These are phyloP conservation scores for Rhizomucor miehei DNA, from an alignment of 371 early-diverging fungal genomes.

Conservation along the genomic window DNA sequence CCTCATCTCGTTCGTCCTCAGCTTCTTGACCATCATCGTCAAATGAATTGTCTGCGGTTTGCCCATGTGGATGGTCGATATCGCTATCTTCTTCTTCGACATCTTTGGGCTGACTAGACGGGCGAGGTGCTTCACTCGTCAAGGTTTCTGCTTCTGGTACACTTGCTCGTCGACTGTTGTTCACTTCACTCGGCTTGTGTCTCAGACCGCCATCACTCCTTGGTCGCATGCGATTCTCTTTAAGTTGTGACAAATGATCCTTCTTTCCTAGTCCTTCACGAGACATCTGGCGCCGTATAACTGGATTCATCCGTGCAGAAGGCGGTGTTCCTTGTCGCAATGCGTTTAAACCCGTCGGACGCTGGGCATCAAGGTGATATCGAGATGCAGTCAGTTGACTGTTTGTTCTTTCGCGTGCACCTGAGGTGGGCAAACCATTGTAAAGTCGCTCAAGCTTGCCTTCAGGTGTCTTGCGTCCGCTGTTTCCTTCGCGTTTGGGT, in stretches of 20 bases:
- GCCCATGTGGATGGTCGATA: constrained; percentile 2
- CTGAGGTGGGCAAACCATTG: constrained; percentile 34
- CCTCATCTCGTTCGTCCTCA: constrained; percentile 16
- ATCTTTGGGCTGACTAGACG: not conserved
- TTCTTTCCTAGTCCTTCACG: constrained; percentile 20
- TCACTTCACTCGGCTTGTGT: constrained; percentile 10
- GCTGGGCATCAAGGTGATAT: not conserved
- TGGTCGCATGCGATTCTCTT: constrained; percentile 1
- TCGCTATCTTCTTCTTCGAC: constrained; percentile 2
- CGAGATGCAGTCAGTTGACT: constrained; percentile 5
- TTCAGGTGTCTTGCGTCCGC: constrained; percentile 18
- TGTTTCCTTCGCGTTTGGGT: not conserved
- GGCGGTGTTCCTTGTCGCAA: constrained; percentile 6
- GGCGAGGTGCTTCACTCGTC: not conserved
- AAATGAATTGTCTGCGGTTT: constrained; percentile 9
- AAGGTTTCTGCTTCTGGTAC: not conserved
- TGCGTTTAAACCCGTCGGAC: constrained; percentile 2
- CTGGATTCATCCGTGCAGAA: constrained; percentile 16
- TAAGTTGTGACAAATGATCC: too few relatives aligned
- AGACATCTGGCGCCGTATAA: constrained; percentile 29
- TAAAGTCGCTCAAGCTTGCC: constrained; percentile 35
- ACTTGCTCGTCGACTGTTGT: constrained; percentile 5
- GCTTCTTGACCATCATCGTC: constrained; percentile 19
- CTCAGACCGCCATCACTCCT: constrained; percentile 4
- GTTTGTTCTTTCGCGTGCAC: constrained; percentile 13